These are phyloP conservation scores for Celoporthe dispersa DNA, from an alignment of 2,329 filamentous ascomycete species.

Conservation along the genomic window DNA sequence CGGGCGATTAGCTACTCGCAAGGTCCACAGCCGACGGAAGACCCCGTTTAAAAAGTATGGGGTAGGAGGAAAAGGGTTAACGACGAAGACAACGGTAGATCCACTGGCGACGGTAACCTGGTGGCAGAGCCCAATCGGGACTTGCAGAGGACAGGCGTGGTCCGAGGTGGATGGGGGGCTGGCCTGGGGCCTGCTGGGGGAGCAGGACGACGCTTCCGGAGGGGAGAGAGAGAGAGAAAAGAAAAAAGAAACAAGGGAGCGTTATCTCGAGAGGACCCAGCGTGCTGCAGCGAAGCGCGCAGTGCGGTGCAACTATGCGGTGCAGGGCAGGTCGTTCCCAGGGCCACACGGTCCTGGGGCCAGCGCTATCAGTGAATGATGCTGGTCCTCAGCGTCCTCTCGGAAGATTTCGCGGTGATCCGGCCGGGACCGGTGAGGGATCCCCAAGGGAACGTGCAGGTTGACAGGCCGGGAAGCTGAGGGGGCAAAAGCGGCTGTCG, in stretches of 20 bases:
- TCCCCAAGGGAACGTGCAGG: conserved; percentile 1
- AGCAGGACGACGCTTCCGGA: neutral
- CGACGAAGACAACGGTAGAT: neutral
- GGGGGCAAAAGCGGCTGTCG: neutral
- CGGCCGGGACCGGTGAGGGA: conserved; percentile 15
- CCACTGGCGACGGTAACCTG: conserved; percentile 9
- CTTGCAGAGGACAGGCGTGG: conserved; percentile 19
- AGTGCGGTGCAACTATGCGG: neutral
- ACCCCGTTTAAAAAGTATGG: conserved; percentile 16
- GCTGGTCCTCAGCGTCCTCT: neutral
- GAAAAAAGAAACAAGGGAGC: no score
- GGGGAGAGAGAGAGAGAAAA: no score
- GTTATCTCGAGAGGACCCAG: conserved; percentile 1
- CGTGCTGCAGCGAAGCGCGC: neutral
- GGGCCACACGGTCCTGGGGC: neutral
- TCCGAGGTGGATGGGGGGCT: conserved; percentile 11
- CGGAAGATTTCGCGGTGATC: conserved; percentile 15
- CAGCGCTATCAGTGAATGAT: conserved; percentile 5
- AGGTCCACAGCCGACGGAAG: conserved; percentile 1
- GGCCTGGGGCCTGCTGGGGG: conserved; percentile 9
- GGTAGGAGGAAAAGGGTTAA: conserved; percentile 8
- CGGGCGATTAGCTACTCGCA: neutral
- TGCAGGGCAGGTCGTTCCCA: neutral
- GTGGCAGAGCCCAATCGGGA: conserved; percentile 27
- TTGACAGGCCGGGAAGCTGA: conserved; percentile 10